A percentile compares a stretch with the other conserved stretches of the same genome.
Conservation (phyloP, 139 green algal species). For the Tetratostichococcus sp. region DNA sequence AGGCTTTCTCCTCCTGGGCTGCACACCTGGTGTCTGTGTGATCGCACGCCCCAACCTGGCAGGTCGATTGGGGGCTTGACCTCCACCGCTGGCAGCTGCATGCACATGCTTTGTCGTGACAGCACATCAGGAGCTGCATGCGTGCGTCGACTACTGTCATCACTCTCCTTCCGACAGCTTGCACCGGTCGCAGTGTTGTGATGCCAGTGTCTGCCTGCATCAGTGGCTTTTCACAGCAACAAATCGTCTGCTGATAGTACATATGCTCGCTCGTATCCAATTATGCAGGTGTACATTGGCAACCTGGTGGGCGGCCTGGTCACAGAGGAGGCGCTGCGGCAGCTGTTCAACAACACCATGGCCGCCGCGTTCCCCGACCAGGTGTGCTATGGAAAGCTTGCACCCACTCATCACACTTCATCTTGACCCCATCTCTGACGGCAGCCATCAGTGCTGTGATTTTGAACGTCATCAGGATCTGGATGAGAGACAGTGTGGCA, state of each 20-base stretch:
- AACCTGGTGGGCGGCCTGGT: constrained; percentile 70
- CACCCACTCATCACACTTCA: neutral
- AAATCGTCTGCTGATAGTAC: neutral
- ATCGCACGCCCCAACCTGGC: neutral
- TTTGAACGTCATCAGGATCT: no score
- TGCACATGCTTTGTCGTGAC: no score
- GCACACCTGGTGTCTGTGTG: neutral
- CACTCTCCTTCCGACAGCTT: no score
- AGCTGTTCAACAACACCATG: constrained; percentile 80
- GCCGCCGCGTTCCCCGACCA: constrained; percentile 54
- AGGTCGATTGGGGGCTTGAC: neutral
- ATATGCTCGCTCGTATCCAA: neutral
- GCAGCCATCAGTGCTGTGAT: no score
- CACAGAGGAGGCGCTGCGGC: constrained; percentile 54
- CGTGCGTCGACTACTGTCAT: no score
- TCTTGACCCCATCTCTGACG: neutral
- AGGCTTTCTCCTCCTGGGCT: neutral
- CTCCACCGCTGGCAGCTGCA: no score
- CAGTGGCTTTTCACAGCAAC: no score
- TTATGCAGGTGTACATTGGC: constrained; percentile 66
- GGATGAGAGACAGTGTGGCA: no score
- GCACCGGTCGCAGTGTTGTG: no score
- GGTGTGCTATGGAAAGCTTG: neutral
- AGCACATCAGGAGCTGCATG: no score
- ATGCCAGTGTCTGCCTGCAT: no score